These are phyloP conservation scores for Aspergillus campestris DNA, from an alignment of 495 filamentous ascomycete species.

Conservation along the genomic window DNA sequence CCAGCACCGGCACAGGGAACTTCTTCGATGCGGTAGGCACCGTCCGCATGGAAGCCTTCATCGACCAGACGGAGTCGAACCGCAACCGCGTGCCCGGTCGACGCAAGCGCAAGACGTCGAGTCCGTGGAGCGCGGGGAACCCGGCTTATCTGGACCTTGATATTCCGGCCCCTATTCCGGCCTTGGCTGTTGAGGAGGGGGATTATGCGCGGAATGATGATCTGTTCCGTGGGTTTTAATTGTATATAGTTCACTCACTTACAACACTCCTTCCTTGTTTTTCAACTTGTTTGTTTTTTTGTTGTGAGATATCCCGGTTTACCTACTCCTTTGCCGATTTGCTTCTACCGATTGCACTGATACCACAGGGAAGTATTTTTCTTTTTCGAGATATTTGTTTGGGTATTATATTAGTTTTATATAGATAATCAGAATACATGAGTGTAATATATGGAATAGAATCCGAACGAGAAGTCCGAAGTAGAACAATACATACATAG, in stretches of 20 bases:
- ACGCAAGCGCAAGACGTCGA: conserved; percentile 27
- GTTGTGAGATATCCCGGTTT: not conserved
- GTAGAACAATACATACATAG: too few relatives aligned
- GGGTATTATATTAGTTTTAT: too few relatives aligned
- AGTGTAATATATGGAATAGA: too few relatives aligned
- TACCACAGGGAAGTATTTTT: too few relatives aligned
- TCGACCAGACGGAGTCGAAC: conserved; percentile 32
- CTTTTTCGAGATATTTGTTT: too few relatives aligned
- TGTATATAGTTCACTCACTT: not conserved
- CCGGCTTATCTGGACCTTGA: conserved; percentile 24
- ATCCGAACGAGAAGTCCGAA: too few relatives aligned
- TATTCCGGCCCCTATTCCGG: conserved; percentile 9
- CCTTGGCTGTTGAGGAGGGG: conserved; percentile 10
- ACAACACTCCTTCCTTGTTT: not conserved
- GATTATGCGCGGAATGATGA: conserved; percentile 31
- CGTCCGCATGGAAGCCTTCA: conserved; percentile 93
- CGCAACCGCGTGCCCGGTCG: conserved; percentile 14
- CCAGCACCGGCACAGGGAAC: conserved; percentile 33
- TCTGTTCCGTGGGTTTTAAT: conserved; percentile 33
- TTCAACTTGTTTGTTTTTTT: not conserved
- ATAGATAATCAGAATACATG: too few relatives aligned
- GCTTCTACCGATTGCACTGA: too few relatives aligned
- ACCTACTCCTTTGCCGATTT: not conserved
- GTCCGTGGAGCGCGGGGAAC: conserved; percentile 26
- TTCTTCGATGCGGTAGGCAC: conserved; percentile 70